Conservation (phyloP, 169 alveolate species). For the Cyclospora cayetanensis region DNA sequence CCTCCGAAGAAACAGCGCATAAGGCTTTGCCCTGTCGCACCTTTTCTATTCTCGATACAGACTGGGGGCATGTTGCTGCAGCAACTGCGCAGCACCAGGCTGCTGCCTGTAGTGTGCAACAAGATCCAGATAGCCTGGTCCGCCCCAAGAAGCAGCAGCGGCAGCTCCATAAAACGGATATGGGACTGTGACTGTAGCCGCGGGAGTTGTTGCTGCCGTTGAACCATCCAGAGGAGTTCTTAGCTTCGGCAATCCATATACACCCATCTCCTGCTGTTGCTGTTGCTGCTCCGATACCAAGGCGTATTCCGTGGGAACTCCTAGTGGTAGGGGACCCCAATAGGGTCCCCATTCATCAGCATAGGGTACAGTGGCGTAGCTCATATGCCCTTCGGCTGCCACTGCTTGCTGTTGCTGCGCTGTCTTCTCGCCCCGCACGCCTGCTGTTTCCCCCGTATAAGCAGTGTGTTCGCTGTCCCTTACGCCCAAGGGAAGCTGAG, state of each 20-base stretch:
- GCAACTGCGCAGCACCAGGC: background rate
- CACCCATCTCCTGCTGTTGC: background rate
- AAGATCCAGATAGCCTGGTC: background rate
- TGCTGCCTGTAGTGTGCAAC: background rate
- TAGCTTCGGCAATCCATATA: constrained; percentile 7
- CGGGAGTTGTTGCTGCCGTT: constrained; percentile 19
- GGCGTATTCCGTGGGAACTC: background rate
- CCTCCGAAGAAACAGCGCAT: too few relatives aligned
- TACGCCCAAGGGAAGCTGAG: background rate
- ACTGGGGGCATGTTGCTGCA: constrained; percentile 20
- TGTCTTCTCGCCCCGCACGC: background rate
- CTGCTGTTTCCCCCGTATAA: background rate
- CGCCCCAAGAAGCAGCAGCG: background rate
- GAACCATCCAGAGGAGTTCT: background rate
- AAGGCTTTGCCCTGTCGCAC: too few relatives aligned
- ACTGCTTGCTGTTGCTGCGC: constrained; percentile 7
- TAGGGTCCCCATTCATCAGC: constrained; percentile 24
- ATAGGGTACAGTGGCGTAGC: background rate
- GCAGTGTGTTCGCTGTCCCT: too few relatives aligned
- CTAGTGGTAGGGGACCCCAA: constrained; percentile 20
- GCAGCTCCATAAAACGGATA: background rate
- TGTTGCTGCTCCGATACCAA: constrained; percentile 9
- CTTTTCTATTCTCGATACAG: background rate
- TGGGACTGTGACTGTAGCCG: background rate
- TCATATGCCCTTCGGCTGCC: background rate